Base-by-base conservation (phyloP, 176 grass and related monocot species). In the Musa itinerans region DNA sequence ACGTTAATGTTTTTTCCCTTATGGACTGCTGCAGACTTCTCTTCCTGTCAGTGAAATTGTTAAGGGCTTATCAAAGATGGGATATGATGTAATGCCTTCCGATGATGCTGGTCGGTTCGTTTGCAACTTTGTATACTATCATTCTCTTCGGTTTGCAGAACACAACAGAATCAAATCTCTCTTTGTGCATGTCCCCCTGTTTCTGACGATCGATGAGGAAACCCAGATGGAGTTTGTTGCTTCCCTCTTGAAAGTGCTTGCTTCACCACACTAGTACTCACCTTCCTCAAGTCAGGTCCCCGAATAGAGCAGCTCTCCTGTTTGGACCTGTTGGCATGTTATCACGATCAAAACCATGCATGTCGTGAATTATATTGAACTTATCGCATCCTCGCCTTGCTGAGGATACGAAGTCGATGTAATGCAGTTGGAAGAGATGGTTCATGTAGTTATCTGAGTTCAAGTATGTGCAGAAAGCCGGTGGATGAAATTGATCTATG, bases 61-160 rank as follows among this genome's bases (percentile, higher is more conserved):
- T 11, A 96, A 87, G 66, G 65, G 85, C 68, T 87, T 96, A 43
- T 71, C 78, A 16, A 96, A 85, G 78, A 92, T 84, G 53, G 93
- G 89, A 54, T 90, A 92, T 51, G 93, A 96, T 43, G 93, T 90
- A 61, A 65, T 86, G 75, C 81, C 83, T 23, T 96, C 93, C 34
- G 89, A 92, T 54, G 93, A 96, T 1, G 89, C 93, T 23, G 93
- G 85, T 25, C 76, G 89, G 49, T 96, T 92, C 17, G 89, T 96
- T 50, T 96, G 93, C 83, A 96, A 96, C 79, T 96, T 88, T 22
- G 87, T 96, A 70, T 96, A 96, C 61, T 96, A 96, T 72, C 89
- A 88, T 62, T 96, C 93, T 3, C 89, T 96, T 67, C 87, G 87
- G 81, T 96, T 96, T 8, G 81, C 81, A 6, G 93, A 92, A 80